These are phyloP conservation scores for Sphenostylis stenocarpa DNA, from an alignment of 306 rosid genomes.

Conservation along the genomic window DNA sequence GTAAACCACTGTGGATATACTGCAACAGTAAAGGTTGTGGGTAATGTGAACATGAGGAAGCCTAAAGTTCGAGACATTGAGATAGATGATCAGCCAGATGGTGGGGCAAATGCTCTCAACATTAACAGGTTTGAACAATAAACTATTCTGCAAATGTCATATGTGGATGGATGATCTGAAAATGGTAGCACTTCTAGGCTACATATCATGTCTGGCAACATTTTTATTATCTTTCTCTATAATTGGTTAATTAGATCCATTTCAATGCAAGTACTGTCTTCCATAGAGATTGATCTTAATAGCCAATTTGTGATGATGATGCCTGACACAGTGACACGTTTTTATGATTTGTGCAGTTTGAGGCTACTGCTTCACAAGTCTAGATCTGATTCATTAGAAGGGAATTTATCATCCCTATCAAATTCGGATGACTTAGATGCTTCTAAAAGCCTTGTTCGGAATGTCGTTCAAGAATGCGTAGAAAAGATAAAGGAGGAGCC, in stretches of 20 bases:
- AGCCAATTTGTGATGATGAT: background rate
- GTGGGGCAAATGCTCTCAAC: conserved; percentile 94
- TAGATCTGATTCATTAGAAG: conserved; percentile 48
- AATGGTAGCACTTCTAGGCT: background rate
- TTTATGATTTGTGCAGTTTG: conserved; percentile 57
- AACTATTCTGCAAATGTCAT: background rate
- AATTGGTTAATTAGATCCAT: background rate
- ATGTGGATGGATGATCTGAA: background rate
- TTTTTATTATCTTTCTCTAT: background rate
- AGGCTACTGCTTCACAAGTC: conserved; percentile 73
- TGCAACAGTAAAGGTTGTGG: conserved; percentile 75
- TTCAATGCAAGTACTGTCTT: background rate
- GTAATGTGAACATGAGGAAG: conserved; percentile 56
- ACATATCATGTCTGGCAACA: background rate
- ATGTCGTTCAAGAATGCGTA: conserved; percentile 63
- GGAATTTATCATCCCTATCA: conserved; percentile 36
- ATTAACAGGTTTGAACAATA: conserved; percentile 70
- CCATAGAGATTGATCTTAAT: background rate
- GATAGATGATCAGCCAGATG: conserved; percentile 81
- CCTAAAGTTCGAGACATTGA: conserved; percentile 58
- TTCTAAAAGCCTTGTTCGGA: conserved; percentile 47
- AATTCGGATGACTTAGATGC: conserved; percentile 52
- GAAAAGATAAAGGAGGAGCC: conserved; percentile 51
- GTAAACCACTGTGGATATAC: conserved; percentile 87
- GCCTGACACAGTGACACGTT: background rate